Conservation (phyloP, 306 rosid genomes). For the Fagus sylvatica region DNA sequence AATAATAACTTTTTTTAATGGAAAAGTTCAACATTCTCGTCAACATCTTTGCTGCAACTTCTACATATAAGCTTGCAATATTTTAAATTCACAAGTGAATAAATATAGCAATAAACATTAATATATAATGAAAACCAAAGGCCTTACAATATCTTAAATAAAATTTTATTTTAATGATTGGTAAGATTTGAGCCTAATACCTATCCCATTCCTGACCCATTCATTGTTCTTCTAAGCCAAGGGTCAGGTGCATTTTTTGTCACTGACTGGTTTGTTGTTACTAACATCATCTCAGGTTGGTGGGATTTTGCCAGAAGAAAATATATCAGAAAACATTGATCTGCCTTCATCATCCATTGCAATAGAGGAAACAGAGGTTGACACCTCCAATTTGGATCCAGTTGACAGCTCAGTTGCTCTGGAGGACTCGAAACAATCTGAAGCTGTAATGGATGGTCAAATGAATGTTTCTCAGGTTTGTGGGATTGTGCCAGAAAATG, state of each 20-base stretch:
- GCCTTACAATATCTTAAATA: neutral
- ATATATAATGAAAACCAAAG: neutral
- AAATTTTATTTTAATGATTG: neutral
- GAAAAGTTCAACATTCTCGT: neutral
- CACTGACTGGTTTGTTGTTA: neutral
- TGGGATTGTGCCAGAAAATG: constrained; percentile 2
- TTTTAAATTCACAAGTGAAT: neutral
- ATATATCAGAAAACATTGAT: neutral
- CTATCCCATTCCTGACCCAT: neutral
- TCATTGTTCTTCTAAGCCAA: neutral
- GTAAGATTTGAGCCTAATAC: neutral
- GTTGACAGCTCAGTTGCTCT: constrained; percentile 6
- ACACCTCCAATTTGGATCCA: constrained; percentile 18
- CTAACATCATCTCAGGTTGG: constrained; percentile 18
- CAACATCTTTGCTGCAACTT: neutral
- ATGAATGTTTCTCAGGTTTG: constrained; percentile 13
- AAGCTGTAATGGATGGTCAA: constrained; percentile 1
- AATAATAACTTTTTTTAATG: neutral
- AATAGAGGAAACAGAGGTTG: constrained; percentile 17
- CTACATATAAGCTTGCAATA: neutral
- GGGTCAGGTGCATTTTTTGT: neutral
- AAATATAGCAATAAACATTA: neutral
- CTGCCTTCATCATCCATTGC: constrained; percentile 16
- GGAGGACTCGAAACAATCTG: constrained; percentile 15
- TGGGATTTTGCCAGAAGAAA: constrained; percentile 11